Base-by-base conservation (phyloP, 2,329 filamentous ascomycete species). In the Cladosporium cucumerinum region DNA sequence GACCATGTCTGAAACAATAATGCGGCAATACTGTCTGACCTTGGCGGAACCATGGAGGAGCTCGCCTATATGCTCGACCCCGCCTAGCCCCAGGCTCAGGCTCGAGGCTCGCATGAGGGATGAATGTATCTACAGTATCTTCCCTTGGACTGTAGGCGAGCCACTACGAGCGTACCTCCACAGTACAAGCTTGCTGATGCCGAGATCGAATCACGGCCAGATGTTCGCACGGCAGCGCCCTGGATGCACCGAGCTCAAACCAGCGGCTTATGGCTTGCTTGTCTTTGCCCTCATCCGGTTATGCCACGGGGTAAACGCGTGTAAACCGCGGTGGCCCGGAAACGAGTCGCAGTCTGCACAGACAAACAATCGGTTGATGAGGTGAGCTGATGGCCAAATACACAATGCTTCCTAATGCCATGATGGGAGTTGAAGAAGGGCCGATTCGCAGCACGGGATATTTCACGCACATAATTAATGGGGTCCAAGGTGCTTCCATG, bases 251-350 rank as follows among this genome's bases (percentile, higher is more conserved):
- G 32, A 25, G 55, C 55, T 58, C 55, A 25, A 58, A 58, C 26
- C 34, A 18, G 36, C 55, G 36, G 36, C 34, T 58, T 46, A 46
- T 58, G 55, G 55, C 55, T 46, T 57, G 55, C 55, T 46, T 57
- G 54, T 21, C 54, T 51, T 26, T 25, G 23, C 23, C 48, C 23
- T 51, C 23, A 8, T 3, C 26, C 18, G 54, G 51, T 21, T 57
- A 57, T 57, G 54, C 21, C 32, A 57, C 54, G 54, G 54, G 21
- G 32, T 36, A 58, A 58, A n/a, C 26, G 36, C 55, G 55, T 58
- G 55, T 58, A 58, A 58, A 58, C 34, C 34, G 36, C 55, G 55
- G 55, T 54, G n/a, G 32, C 18, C 26, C 18, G 51, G 10, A 30
- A 28, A 21, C 26, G 51, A 32, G 26, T 54, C 51, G 51, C 51